Base-by-base conservation (phyloP, 2,329 filamentous ascomycete genomes). In the Calonectria pseudoreteaudii region DNA sequence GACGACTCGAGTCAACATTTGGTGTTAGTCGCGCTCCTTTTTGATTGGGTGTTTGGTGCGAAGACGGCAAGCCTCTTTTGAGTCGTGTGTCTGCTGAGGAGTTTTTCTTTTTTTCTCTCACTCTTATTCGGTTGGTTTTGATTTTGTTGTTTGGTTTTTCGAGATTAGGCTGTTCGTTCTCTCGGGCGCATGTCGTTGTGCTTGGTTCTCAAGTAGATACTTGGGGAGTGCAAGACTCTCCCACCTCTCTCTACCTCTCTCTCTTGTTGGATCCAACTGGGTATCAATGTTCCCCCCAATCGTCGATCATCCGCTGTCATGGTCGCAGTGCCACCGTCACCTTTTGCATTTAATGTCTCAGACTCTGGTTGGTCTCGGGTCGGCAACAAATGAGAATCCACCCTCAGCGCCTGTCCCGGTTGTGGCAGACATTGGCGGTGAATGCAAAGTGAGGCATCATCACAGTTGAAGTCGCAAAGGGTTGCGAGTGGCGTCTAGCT, bases 21-120 rank as follows among this genome's bases (percentile, higher is more conserved):
- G 71, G 78, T 78, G 75, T 76, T 78, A 74, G 65, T 76, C 75
- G 66, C 60, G 34, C 38, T 28, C 47, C 28, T 31, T 28, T 56
- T 70, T 79, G 74, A 79, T 80, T 80, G 79, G 56, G 77, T 66
- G 68, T 52, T 23, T 44, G 67, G 67, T 66, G 47, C 74, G 58
- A 66, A 31, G 38, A 70, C 62, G 62, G 58, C 68, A 71, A 64
- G 69, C 72, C 66, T 72, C 66, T 8, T 62, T 44, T 23, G 56
- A 65, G 53, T 75, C 74, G 76, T n/a, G 76, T 76, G 69, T 56
- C 56, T 72, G 71, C 70, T 66, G 41, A 44, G 36, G 75, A 73
- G 58, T 66, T 66, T 78, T 72, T 70, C 74, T 68, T 47, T 52
- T 31, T 56, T 68, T 50, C n/a, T n/a, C n/a, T n/a, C n/a, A n/a